Evolutionary conservation across 2,329 filamentous ascomycete genomes (phyloP).

Genomic region (Pseudodiploospora longispora): DNA sequence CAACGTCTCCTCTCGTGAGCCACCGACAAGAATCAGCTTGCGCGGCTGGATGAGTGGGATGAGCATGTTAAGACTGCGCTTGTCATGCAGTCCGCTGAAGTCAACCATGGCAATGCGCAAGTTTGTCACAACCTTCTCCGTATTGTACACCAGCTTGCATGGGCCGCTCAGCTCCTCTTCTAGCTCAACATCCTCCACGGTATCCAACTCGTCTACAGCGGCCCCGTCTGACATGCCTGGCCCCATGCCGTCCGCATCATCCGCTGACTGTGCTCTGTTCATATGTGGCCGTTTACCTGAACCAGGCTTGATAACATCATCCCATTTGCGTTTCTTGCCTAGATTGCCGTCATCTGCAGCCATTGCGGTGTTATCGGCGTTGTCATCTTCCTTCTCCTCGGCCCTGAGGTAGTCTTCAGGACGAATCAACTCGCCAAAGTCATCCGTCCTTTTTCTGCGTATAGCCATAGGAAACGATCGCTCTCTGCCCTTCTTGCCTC

Average conservation of each 20-base stretch:
- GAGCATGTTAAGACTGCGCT: conserved; percentile 86
- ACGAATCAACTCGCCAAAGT: conserved; percentile 89
- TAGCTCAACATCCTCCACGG: conserved; percentile 46
- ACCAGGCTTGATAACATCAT: conserved; percentile 45
- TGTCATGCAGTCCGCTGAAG: conserved; percentile 87
- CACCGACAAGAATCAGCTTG: conserved; percentile 88
- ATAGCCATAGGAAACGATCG: conserved; percentile 85
- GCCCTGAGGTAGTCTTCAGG: conserved; percentile 90
- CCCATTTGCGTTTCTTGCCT: conserved; percentile 93
- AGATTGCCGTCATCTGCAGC: conserved; percentile 51
- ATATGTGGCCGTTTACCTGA: conserved; percentile 51
- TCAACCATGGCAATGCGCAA: conserved; percentile 81
- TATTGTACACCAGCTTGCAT: conserved; percentile 62
- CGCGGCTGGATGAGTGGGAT: conserved; percentile 89
- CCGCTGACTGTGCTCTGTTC: conserved; percentile 33
- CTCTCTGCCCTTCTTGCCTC: conserved; percentile 85
- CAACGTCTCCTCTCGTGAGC: conserved; percentile 68
- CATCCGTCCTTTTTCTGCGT: conserved; percentile 70
- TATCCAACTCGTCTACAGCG: conserved; percentile 48
- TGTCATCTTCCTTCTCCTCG: conserved; percentile 77
- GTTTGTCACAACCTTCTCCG: conserved; percentile 57
- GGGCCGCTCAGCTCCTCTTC: conserved; percentile 51
- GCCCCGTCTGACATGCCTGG: conserved; percentile 24
- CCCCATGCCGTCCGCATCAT: conserved; percentile 33
- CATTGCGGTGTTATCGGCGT: conserved; percentile 39